Evolutionary conservation across 768 basidiomycete species (phyloP).

Genomic region (Rubroboletus pulcherrimus): DNA sequence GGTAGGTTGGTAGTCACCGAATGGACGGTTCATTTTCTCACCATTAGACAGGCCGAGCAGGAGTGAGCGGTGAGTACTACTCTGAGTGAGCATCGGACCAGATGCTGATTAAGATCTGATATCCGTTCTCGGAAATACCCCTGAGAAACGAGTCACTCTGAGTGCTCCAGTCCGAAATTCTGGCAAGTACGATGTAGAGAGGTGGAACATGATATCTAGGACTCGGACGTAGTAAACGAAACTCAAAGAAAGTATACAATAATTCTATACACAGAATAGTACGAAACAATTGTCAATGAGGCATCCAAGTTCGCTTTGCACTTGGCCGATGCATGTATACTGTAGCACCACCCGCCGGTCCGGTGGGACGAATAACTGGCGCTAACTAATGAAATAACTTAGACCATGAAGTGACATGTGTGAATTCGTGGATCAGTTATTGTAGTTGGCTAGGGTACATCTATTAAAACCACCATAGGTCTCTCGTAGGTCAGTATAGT

Average conservation of each 20-base stretch:
- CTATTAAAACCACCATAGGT: slow-evolving; percentile 10
- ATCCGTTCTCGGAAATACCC: slow-evolving; percentile 13
- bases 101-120: slow-evolving; percentile 17
- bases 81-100: background rate
- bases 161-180: too few species aligned
- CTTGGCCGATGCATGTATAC: background rate
- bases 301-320: too few species aligned
- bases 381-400: background rate
- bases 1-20: background rate
- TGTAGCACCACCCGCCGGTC: too few species aligned
- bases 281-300: too few species aligned
- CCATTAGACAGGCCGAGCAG: slow-evolving; percentile 8
- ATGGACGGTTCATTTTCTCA: background rate
- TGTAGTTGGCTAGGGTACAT: slow-evolving; percentile 14
- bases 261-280: too few species aligned
- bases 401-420: background rate
- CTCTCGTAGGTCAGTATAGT: slow-evolving; percentile 10
- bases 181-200: background rate
- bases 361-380: background rate
- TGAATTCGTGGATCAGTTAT: background rate
- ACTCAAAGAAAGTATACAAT: too few species aligned
- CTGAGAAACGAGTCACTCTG: background rate
- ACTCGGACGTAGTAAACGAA: background rate
- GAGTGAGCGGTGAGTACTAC: background rate
- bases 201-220: background rate